Evolutionary conservation across 1,139 yeast genomes (phyloP).

Genomic region (Pichia sp.): DNA sequence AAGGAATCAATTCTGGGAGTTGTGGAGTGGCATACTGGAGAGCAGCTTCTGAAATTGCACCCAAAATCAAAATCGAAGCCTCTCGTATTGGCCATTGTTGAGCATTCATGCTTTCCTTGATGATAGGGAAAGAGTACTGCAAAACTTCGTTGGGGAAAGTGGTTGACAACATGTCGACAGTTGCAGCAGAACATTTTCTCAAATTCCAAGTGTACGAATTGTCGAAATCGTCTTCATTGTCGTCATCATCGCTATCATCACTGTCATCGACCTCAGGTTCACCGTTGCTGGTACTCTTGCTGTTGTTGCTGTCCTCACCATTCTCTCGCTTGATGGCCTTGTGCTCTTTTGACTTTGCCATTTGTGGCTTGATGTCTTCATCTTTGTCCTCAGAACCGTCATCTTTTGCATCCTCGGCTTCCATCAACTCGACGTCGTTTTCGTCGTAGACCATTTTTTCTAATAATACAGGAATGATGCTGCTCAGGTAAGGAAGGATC

Average conservation of each 20-base stretch:
- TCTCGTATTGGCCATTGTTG: constrained; percentile 85
- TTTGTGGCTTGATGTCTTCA: constrained; percentile 81
- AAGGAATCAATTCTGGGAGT: constrained; percentile 79
- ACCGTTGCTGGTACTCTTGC: constrained; percentile 52
- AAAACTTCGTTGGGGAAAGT: constrained; percentile 66
- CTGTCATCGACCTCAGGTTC: constrained; percentile 38
- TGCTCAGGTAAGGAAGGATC: constrained; percentile 53
- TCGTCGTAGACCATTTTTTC: constrained; percentile 86
- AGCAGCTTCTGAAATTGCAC: constrained; percentile 92
- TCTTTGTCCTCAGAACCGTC: constrained; percentile 72
- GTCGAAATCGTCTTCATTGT: constrained; percentile 63
- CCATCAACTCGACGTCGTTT: constrained; percentile 69
- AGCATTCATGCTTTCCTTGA: constrained; percentile 66
- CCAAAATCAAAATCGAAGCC: constrained; percentile 89
- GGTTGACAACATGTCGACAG: constrained; percentile 76
- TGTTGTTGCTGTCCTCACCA: constrained; percentile 38
- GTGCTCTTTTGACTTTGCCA: constrained; percentile 65
- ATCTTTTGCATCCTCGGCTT: constrained; percentile 66
- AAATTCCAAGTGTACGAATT: constrained; percentile 80
- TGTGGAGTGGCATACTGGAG: constrained; percentile 66
- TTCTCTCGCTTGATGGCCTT: constrained; percentile 41
- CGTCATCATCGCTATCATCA: constrained; percentile 47
- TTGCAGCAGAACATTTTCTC: constrained; percentile 91
- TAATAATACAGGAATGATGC: constrained; percentile 70
- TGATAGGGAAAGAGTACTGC: constrained; percentile 63